These are phyloP conservation scores for Penicillium sp. DNA, from an alignment of 2,329 filamentous ascomycete genomes.

Conservation along the genomic window DNA sequence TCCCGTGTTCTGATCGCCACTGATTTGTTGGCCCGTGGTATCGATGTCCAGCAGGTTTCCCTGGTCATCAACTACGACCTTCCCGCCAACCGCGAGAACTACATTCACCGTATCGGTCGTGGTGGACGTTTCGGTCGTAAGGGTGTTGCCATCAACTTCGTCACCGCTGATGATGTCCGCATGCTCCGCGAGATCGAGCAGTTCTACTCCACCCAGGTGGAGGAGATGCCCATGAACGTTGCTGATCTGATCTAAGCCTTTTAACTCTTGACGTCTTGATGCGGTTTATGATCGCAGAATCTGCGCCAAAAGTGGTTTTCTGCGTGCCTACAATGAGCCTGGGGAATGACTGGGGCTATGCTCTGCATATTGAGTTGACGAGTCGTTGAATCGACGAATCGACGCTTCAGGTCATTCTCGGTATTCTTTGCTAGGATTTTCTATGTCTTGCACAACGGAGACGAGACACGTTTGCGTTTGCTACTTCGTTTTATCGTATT, in stretches of 20 bases:
- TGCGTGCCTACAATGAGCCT: slow-evolving; percentile 31
- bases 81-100: slow-evolving; percentile 98
- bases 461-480: slow-evolving; percentile 40
- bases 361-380: slow-evolving; percentile 13
- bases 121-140: slow-evolving; percentile 95
- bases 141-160: slow-evolving; percentile 99
- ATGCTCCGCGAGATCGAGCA: slow-evolving; percentile 96
- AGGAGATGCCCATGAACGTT: slow-evolving; percentile 98
- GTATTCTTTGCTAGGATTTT: slow-evolving; percentile 34
- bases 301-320: slow-evolving; percentile 43
- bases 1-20: slow-evolving; percentile 95
- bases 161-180: slow-evolving; percentile 95
- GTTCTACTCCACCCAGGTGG: slow-evolving; percentile 94
- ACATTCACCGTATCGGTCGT: slow-evolving; percentile 96
- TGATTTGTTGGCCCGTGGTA: slow-evolving; percentile 96
- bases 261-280: slow-evolving; percentile 34
- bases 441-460: slow-evolving; percentile 38
- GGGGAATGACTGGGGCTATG: slow-evolving; percentile 9
- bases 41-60: slow-evolving; percentile 97
- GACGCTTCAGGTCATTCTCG: neutral
- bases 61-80: slow-evolving; percentile 99
- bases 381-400: slow-evolving; percentile 11
- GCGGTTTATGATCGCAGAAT: slow-evolving; percentile 39
- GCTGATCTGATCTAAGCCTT: slow-evolving; percentile 50
- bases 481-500: slow-evolving; percentile 33